A percentile compares a stretch with the other conserved stretches of the same genome.
Evolutionary conservation across 768 basidiomycete species (phyloP).

Genomic region (Fomitopsis pulvina): DNA sequence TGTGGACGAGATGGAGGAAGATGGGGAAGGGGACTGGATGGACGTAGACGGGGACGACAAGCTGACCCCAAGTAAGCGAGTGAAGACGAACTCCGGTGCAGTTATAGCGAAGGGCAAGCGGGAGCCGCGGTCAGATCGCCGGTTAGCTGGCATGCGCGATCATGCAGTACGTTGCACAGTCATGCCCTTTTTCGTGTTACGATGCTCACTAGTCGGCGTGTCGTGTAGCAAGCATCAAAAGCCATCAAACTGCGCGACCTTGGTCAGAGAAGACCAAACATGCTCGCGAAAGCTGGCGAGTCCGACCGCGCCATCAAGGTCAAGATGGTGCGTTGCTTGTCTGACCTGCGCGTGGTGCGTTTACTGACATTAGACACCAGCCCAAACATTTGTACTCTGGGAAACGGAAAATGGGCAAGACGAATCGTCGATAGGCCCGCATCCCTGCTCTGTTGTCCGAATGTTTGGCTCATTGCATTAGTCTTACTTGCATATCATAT

Average conservation of each 20-base stretch:
- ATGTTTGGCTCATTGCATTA: no score
- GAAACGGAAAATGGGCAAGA: constrained; percentile 82
- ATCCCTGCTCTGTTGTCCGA: no score
- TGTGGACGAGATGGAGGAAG: constrained; percentile 40
- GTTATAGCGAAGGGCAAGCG: constrained; percentile 44
- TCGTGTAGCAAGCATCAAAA: constrained; percentile 63
- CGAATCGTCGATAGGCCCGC: constrained; percentile 62
- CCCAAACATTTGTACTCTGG: constrained; percentile 85
- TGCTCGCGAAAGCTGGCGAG: constrained; percentile 88
- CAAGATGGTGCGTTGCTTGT: constrained; percentile 72
- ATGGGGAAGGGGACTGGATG: constrained; percentile 37
- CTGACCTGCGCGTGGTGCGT: background rate
- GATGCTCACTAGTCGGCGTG: background rate
- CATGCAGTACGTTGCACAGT: constrained; percentile 50
- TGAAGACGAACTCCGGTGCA: constrained; percentile 55
- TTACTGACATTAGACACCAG: constrained; percentile 30
- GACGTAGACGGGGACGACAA: constrained; percentile 36
- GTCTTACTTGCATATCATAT: no score
- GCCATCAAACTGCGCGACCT: constrained; percentile 81
- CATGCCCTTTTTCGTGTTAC: background rate
- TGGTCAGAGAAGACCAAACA: constrained; percentile 81
- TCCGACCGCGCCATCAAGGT: constrained; percentile 72
- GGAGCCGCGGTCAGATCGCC: constrained; percentile 65
- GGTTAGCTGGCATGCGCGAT: constrained; percentile 74
- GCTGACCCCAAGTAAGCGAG: constrained; percentile 48